These are phyloP conservation scores for Leccinum disarticulatum DNA, from an alignment of 768 basidiomycete genomes.

Conservation along the genomic window DNA sequence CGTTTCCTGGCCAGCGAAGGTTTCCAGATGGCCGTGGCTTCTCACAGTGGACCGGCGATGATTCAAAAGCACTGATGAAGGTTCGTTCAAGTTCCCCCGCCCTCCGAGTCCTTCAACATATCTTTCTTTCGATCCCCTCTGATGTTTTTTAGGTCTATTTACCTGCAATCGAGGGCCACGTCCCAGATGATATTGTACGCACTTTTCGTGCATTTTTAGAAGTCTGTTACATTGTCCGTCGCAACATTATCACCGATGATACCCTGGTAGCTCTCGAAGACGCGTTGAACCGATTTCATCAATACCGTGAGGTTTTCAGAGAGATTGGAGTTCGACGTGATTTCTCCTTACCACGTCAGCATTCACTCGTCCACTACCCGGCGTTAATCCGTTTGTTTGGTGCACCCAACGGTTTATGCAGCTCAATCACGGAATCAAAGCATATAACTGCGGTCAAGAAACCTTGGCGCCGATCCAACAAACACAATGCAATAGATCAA, in stretches of 20 bases:
- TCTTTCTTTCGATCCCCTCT: not conserved
- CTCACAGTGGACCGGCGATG: not conserved
- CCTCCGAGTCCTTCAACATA: no score
- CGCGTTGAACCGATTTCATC: not conserved
- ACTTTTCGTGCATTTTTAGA: not conserved
- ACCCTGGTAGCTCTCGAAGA: not conserved
- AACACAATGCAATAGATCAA: not conserved
- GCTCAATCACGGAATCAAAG: slow-evolving; percentile 36
- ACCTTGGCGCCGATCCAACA: slow-evolving; percentile 13
- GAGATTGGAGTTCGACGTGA: not conserved
- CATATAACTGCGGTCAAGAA: slow-evolving; percentile 38
- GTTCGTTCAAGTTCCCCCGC: not conserved
- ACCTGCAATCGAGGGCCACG: not conserved
- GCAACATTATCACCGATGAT: not conserved
- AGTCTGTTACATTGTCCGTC: not conserved
- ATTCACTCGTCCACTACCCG: slow-evolving; percentile 12
- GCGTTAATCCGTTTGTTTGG: slow-evolving; percentile 27
- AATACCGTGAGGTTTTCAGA: not conserved
- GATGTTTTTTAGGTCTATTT: not conserved
- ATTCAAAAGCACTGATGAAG: not conserved
- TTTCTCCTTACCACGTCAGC: not conserved
- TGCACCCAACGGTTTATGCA: slow-evolving; percentile 36
- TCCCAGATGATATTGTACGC: not conserved
- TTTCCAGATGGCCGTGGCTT: not conserved
- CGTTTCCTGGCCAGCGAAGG: not conserved